Evolutionary conservation across 129 eudicot species (phyloP).

Genomic region (Deinandra increscens): DNA sequence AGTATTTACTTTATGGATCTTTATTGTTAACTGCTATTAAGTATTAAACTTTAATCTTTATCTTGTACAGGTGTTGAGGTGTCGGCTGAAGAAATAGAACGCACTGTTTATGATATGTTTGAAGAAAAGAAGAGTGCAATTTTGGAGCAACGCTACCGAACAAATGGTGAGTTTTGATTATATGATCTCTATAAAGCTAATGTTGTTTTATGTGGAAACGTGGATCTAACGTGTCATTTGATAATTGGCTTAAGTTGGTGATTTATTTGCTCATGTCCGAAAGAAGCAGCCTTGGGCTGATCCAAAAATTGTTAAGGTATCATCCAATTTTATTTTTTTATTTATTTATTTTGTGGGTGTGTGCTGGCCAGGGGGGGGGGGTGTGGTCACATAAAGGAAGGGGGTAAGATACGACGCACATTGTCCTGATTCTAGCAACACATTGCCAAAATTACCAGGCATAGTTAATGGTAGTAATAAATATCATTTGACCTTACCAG

Average conservation of each 20-base stretch:
- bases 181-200: not conserved
- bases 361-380: no score
- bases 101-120: slow-evolving; percentile 57
- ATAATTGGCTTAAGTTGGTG: slow-evolving; percentile 63
- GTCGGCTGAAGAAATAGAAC: slow-evolving; percentile 59
- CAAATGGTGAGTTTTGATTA: slow-evolving; percentile 52
- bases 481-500: no score
- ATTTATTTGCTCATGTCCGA: slow-evolving; percentile 79
- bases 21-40: not conserved
- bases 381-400: not conserved
- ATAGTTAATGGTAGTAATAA: no score
- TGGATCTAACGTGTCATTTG: slow-evolving; percentile 18
- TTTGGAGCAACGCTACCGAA: slow-evolving; percentile 81
- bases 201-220: not conserved
- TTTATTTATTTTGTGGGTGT: no score
- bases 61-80: slow-evolving; percentile 60
- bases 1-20: not conserved
- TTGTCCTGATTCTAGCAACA: not conserved
- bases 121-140: slow-evolving; percentile 71
- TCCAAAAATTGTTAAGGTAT: slow-evolving; percentile 88
- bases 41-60: not conserved
- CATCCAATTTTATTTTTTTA: not conserved
- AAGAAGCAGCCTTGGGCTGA: slow-evolving; percentile 99
- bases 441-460: not conserved
- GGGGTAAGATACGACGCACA: not conserved